Conservation (phyloP, 2,329 filamentous ascomycete species). For the Gnomoniopsis smithogilvyi region DNA sequence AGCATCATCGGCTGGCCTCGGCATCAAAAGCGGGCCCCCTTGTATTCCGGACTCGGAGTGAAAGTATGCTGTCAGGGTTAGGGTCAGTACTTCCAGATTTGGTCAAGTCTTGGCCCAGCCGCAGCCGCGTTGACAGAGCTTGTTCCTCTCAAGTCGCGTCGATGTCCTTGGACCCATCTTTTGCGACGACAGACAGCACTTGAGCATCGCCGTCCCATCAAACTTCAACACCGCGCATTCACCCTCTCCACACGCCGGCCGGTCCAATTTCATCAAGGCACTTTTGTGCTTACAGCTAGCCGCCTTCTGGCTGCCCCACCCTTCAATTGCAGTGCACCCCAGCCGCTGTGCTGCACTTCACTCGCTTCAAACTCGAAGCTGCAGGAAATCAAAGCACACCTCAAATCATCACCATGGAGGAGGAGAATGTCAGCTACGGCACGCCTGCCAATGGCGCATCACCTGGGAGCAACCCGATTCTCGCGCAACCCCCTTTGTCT, state of each 20-base stretch:
- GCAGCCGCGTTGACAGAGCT: conserved; percentile 4
- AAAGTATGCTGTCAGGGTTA: background rate
- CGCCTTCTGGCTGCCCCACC: background rate
- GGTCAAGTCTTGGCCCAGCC: too few species aligned
- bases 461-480: conserved; percentile 53
- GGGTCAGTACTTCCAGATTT: background rate
- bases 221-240: conserved; percentile 7
- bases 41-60: conserved; percentile 5
- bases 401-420: conserved; percentile 51
- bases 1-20: conserved; percentile 16
- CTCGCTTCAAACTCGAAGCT: conserved; percentile 1
- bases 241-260: background rate
- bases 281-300: background rate
- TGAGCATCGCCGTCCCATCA: background rate
- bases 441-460: conserved; percentile 56
- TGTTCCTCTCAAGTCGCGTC: conserved; percentile 10
- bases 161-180: conserved; percentile 15
- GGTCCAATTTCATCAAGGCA: background rate
- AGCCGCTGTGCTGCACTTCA: background rate
- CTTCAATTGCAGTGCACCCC: conserved; percentile 16
- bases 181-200: conserved; percentile 4
- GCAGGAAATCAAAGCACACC: conserved; percentile 16
- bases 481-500: conserved; percentile 51
- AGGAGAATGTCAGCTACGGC: conserved; percentile 52
- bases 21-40: background rate